Percentiles rank a stretch among this genome's conserved stretches.
phyloP scores from a whole-genome alignment of 345 rosid species.

The Pistacia atlantica region DNA sequence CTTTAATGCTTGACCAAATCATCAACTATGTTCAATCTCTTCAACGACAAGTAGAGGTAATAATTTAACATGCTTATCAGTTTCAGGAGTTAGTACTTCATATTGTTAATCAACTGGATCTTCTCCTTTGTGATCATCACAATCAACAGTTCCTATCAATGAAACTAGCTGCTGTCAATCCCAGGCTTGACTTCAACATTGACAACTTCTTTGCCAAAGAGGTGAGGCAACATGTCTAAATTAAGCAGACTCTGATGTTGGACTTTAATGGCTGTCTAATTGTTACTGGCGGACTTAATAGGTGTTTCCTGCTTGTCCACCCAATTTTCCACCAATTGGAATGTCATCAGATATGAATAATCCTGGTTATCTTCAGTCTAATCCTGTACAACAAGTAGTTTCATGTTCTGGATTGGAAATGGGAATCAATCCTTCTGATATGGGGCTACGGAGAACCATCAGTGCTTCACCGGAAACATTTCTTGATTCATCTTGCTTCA shows the following conservation, averaged over 20 bases:
- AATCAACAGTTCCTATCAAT: conserved; percentile 65
- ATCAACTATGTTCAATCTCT: conserved; percentile 84
- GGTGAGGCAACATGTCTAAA: conserved; percentile 26
- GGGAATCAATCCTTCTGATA: conserved; percentile 48
- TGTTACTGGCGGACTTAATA: conserved; percentile 21
- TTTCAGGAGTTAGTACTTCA: background rate
- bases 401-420: conserved; percentile 51
- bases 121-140: background rate
- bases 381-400: conserved; percentile 53
- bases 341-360: conserved; percentile 50
- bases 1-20: conserved; percentile 87
- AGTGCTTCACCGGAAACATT: conserved; percentile 57
- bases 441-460: conserved; percentile 43
- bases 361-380: conserved; percentile 53
- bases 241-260: background rate
- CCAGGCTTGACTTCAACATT: conserved; percentile 53
- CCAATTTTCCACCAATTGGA: conserved; percentile 46
- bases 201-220: conserved; percentile 58
- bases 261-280: background rate
- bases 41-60: conserved; percentile 79
- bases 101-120: conserved; percentile 3
- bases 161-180: conserved; percentile 71
- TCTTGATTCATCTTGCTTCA: conserved; percentile 46
- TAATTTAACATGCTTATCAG: background rate
- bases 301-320: conserved; percentile 37